phyloP scores from a whole-genome alignment of 176 grass and related monocot species.

The Puya raimondii region DNA sequence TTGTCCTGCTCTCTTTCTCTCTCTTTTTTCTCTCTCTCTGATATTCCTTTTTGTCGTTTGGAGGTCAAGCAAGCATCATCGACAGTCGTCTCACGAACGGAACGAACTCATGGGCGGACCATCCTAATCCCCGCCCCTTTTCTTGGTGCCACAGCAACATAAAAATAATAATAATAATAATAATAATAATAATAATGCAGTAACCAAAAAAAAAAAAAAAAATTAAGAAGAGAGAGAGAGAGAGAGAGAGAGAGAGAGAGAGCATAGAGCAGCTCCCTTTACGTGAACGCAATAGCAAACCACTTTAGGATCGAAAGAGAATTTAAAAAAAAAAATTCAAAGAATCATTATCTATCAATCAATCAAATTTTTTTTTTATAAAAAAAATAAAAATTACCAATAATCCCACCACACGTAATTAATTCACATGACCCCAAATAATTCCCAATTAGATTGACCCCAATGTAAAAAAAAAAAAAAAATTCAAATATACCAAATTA shows the following conservation, averaged over 20 bases:
- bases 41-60: too few species aligned
- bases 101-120: too few species aligned
- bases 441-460: too few species aligned
- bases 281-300: slow-evolving; percentile 51
- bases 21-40: too few species aligned
- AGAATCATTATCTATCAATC: not conserved
- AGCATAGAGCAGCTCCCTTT: slow-evolving; percentile 26
- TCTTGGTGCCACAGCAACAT: too few species aligned
- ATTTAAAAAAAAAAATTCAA: slow-evolving; percentile 11
- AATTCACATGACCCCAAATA: not conserved
- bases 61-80: too few species aligned
- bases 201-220: not conserved
- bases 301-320: not conserved
- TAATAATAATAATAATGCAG: too few species aligned
- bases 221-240: not conserved
- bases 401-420: not conserved
- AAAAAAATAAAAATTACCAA: too few species aligned
- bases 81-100: too few species aligned
- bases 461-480: not conserved
- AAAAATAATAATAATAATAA: too few species aligned
- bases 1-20: too few species aligned
- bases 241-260: slow-evolving; percentile 1
- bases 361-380: not conserved
- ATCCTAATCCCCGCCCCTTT: too few species aligned
- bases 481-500: slow-evolving; percentile 7